Percentiles rank a stretch among this genome's conserved stretches.
phyloP scores from a whole-genome alignment of 345 rosid genomes.

The Salix purpurea region DNA sequence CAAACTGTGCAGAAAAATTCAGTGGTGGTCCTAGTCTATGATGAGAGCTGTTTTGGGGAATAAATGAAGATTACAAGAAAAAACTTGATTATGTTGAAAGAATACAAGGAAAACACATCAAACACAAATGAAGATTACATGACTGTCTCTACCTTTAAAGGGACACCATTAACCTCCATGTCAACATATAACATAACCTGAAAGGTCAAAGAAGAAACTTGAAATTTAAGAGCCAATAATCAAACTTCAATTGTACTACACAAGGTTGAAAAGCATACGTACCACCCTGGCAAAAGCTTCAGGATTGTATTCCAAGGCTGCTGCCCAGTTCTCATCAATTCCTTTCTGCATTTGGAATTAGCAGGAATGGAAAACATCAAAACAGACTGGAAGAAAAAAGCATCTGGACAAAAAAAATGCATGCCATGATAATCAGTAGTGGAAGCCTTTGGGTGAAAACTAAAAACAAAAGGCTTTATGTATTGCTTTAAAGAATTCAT shows the following conservation, averaged over 20 bases:
- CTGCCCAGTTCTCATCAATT: slow-evolving; percentile 99
- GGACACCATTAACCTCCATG: slow-evolving; percentile 96
- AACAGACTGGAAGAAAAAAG: neutral
- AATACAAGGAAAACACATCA: neutral
- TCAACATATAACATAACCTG: slow-evolving; percentile 96
- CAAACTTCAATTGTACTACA: neutral
- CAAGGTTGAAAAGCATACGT: slow-evolving; percentile 33
- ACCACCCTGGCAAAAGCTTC: slow-evolving; percentile 99
- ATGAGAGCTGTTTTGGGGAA: neutral
- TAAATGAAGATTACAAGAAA: neutral
- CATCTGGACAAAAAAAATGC: neutral
- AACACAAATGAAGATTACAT: neutral
- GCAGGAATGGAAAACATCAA: slow-evolving; percentile 6
- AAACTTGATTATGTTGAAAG: neutral
- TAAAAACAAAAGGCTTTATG: neutral
- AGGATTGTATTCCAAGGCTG: slow-evolving; percentile 93
- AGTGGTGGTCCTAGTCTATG: neutral
- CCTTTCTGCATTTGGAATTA: slow-evolving; percentile 66
- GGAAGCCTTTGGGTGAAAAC: neutral
- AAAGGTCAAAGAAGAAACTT: slow-evolving; percentile 17
- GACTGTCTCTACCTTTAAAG: slow-evolving; percentile 68
- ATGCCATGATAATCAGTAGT: neutral
- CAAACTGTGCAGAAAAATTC: neutral
- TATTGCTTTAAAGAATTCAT: neutral
- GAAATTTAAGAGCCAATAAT: slow-evolving; percentile 6